A percentile compares a stretch with the other conserved stretches of the same genome.
Conservation (phyloP, 1,284 basidiomycete genomes). For the Fereydounia khargensis region DNA sequence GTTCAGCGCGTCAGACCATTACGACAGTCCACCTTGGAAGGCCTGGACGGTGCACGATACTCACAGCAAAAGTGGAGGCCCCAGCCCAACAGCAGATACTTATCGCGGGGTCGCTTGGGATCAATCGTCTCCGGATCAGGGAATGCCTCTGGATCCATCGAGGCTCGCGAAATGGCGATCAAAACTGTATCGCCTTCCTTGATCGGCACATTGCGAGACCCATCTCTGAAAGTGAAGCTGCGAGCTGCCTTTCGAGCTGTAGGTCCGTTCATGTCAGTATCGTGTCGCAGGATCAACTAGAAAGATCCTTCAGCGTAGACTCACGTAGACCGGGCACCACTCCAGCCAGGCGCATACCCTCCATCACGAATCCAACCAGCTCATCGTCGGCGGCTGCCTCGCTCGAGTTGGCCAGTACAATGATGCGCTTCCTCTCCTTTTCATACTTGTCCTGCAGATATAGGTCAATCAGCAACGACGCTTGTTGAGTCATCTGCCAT, state of each 20-base stretch:
- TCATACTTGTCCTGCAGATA: constrained; percentile 9
- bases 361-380: constrained; percentile 12
- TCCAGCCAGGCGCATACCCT: constrained; percentile 17
- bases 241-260: constrained; percentile 6
- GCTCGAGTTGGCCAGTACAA: constrained; percentile 9
- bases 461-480: constrained; percentile 15
- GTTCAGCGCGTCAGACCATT: too few species aligned
- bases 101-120: constrained; percentile 61
- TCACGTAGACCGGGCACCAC: constrained; percentile 14
- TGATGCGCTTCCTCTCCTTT: constrained; percentile 12
- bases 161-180: constrained; percentile 19
- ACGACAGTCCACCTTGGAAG: too few species aligned
- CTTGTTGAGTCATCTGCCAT: constrained; percentile 13
- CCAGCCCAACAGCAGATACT: constrained; percentile 63
- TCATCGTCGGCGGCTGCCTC: constrained; percentile 14
- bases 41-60: too few species aligned
- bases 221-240: constrained; percentile 10
- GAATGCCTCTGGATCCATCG: constrained; percentile 62
- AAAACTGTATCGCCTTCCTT: constrained; percentile 39
- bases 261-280: too few species aligned
- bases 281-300: too few species aligned
- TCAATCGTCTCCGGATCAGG: constrained; percentile 62
- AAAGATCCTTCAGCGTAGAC: too few species aligned
- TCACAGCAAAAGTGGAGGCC: constrained; percentile 61
- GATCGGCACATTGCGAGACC: constrained; percentile 8